A percentile compares a stretch with the other conserved stretches of the same genome.
These are phyloP conservation scores for Houttuynia cordata DNA, from an alignment of 164 flowering plant genomes.

Conservation along the genomic window DNA sequence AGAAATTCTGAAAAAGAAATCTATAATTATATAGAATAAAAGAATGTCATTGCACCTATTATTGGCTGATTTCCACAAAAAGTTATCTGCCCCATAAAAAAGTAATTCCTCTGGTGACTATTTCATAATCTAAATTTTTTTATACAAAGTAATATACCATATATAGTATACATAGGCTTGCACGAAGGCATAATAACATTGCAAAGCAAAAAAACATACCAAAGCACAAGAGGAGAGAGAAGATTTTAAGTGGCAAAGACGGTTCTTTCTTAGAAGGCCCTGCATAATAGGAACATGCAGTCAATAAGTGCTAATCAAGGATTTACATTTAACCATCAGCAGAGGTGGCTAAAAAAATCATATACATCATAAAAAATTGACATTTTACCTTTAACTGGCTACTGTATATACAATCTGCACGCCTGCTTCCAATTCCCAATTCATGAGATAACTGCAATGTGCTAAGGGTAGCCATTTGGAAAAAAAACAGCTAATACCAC, in stretches of 20 bases:
- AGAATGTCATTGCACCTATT: no score
- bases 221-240: slow-evolving; percentile 31
- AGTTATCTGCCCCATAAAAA: no score
- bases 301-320: not conserved
- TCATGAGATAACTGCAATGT: slow-evolving; percentile 45
- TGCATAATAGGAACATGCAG: slow-evolving; percentile 19
- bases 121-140: no score
- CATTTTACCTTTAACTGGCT: slow-evolving; percentile 27
- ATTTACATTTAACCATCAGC: not conserved
- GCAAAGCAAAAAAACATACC: slow-evolving; percentile 22
- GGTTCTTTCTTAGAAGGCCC: slow-evolving; percentile 19
- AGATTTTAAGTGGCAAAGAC: slow-evolving; percentile 13
- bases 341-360: no score
- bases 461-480: slow-evolving; percentile 35
- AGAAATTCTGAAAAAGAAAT: no score
- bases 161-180: no score
- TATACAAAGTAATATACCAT: no score
- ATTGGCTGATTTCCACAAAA: no score
- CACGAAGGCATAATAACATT: no score
- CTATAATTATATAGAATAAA: no score
- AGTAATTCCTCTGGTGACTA: no score
- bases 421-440: slow-evolving; percentile 22
- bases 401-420: slow-evolving; percentile 6
- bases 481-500: slow-evolving; percentile 6
- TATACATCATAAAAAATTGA: not conserved